Evolutionary conservation across 495 filamentous ascomycete genomes (phyloP).

Genomic region (Aspergillus leporis): DNA sequence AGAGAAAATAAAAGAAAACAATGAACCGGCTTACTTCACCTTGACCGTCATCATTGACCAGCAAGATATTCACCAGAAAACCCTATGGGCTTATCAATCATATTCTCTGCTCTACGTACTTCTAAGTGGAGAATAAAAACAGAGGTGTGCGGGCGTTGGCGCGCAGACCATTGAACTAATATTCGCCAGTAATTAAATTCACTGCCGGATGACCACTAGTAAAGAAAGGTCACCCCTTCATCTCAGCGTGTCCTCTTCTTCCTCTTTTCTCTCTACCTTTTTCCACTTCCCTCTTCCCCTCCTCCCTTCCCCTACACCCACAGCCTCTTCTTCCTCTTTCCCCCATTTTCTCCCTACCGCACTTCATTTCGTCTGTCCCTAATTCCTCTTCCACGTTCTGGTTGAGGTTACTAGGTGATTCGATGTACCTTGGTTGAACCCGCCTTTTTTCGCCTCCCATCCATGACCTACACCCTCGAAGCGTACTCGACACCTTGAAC

Average conservation of each 20-base stretch:
- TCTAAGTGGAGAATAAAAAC: not conserved
- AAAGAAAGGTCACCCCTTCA: not conserved
- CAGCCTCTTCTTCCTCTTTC: constrained; percentile 9
- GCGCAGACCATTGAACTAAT: not conserved
- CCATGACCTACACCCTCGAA: constrained; percentile 14
- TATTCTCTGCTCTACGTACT: not conserved
- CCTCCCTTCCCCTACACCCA: constrained; percentile 21
- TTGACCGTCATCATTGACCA: too few species aligned
- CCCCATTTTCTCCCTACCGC: constrained; percentile 4
- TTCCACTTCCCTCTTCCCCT: constrained; percentile 32
- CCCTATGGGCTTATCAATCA: too few species aligned
- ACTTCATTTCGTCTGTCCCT: not conserved
- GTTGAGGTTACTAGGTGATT: constrained; percentile 17
- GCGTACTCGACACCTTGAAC: constrained; percentile 13
- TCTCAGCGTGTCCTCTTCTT: constrained; percentile 1
- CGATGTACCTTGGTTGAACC: constrained; percentile 24
- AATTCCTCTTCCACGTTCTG: constrained; percentile 6
- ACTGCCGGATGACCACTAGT: constrained; percentile 2
- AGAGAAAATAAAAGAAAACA: too few species aligned
- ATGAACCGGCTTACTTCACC: too few species aligned
- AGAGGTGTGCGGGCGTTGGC: not conserved
- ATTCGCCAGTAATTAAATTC: constrained; percentile 1
- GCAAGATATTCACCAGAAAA: too few species aligned
- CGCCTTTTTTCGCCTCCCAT: constrained; percentile 9
- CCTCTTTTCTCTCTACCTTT: not conserved